A percentile compares a stretch with the other conserved stretches of the same genome.
These are phyloP conservation scores for Entelexis paramagnoliae DNA, from an alignment of 1,139 yeast genomes.

Conservation along the genomic window DNA sequence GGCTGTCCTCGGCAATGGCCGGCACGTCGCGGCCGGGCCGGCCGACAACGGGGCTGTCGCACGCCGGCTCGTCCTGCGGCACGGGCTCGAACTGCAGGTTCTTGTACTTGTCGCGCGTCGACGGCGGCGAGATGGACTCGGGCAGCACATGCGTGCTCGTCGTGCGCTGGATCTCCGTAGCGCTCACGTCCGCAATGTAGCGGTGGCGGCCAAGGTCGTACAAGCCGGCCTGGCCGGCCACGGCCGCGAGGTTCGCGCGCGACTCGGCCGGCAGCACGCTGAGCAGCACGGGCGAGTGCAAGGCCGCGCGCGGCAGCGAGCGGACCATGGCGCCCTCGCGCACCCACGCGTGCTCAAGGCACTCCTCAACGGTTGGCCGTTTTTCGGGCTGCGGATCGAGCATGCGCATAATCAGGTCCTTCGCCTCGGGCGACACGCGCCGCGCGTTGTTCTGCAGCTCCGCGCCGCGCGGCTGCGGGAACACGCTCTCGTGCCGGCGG, in stretches of 20 bases:
- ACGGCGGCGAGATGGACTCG: slow-evolving; percentile 83
- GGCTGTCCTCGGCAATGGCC: slow-evolving; percentile 8
- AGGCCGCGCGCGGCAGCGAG: slow-evolving; percentile 50
- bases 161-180: slow-evolving; percentile 8
- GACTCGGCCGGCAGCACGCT: slow-evolving; percentile 54
- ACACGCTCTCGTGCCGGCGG: slow-evolving; percentile 66
- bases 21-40: slow-evolving; percentile 14
- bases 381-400: slow-evolving; percentile 67
- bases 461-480: slow-evolving; percentile 54
- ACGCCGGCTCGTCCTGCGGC: slow-evolving; percentile 20
- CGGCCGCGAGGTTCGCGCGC: slow-evolving; percentile 49
- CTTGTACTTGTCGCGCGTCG: slow-evolving; percentile 77
- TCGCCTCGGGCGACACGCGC: slow-evolving; percentile 16
- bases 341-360: slow-evolving; percentile 67
- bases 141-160: slow-evolving; percentile 51
- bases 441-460: slow-evolving; percentile 42
- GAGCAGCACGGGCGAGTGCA: slow-evolving; percentile 53
- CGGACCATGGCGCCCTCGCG: slow-evolving; percentile 81
- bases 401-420: slow-evolving; percentile 54
- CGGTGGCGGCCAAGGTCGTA: slow-evolving; percentile 2
- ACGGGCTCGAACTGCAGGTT: slow-evolving; percentile 8
- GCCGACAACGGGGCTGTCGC: slow-evolving; percentile 26
- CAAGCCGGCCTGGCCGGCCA: slow-evolving; percentile 18
- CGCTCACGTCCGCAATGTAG: slow-evolving; percentile 6
- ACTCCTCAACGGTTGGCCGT: slow-evolving; percentile 73